phyloP scores from a whole-genome alignment of 1,284 basidiomycete species.

The Cystobasidium slooffiae region DNA sequence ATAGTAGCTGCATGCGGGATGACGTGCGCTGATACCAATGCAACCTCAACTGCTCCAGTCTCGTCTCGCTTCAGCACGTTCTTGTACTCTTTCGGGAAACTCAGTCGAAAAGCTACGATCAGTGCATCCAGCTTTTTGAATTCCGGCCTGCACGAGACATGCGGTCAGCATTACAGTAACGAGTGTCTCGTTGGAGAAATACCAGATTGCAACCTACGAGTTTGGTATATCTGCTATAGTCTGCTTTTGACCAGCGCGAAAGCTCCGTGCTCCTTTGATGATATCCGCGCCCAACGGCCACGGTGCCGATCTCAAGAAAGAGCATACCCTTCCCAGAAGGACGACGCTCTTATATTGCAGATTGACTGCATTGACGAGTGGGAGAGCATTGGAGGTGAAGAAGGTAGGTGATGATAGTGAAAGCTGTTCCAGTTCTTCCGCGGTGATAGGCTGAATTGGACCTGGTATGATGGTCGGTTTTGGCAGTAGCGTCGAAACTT shows the following conservation, averaged over 20 bases:
- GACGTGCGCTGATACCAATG: constrained; percentile 46
- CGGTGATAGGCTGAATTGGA: constrained; percentile 30
- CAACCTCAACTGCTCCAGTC: constrained; percentile 26
- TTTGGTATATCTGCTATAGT: constrained; percentile 21
- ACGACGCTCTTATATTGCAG: constrained; percentile 50
- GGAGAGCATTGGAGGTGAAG: constrained; percentile 48
- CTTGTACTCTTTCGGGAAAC: constrained; percentile 50
- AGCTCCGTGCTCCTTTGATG: constrained; percentile 12
- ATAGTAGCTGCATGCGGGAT: constrained; percentile 47
- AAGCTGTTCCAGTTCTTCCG: constrained; percentile 41
- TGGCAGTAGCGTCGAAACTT: constrained; percentile 50
- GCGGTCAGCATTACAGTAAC: neutral
- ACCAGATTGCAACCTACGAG: constrained; percentile 14
- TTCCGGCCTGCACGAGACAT: constrained; percentile 43
- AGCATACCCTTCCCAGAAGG: constrained; percentile 47
- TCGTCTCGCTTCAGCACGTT: constrained; percentile 30
- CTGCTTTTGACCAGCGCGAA: neutral
- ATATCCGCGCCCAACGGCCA: constrained; percentile 43
- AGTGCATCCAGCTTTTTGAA: constrained; percentile 50
- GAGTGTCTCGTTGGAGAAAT: neutral
- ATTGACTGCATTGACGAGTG: constrained; percentile 47
- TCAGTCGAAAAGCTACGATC: constrained; percentile 48
- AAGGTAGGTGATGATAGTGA: constrained; percentile 47
- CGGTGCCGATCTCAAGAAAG: constrained; percentile 47
- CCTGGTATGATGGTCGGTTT: constrained; percentile 17